These are phyloP conservation scores for Quercus phellos DNA, from an alignment of 331 rosid species.

Conservation along the genomic window DNA sequence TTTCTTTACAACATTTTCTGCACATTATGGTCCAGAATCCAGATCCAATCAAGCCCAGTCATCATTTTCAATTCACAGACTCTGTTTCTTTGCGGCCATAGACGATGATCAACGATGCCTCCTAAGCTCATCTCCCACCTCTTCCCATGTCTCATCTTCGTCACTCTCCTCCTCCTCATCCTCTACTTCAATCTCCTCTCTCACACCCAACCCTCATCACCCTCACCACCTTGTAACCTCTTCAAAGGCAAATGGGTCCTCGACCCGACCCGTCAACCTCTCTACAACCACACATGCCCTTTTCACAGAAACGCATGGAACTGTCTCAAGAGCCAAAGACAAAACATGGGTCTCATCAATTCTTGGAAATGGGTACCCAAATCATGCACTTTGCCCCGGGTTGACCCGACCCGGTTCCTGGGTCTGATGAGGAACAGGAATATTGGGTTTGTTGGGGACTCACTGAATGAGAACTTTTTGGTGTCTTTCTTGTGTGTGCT, in stretches of 20 bases:
- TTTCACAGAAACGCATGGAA: constrained; percentile 95
- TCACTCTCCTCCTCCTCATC: constrained; percentile 42
- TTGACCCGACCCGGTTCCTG: constrained; percentile 63
- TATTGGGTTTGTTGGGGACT: constrained; percentile 81
- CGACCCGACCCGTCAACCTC: constrained; percentile 56
- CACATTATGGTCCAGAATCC: neutral
- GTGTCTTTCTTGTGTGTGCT: constrained; percentile 68
- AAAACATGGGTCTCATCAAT: constrained; percentile 57
- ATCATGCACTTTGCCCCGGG: constrained; percentile 49
- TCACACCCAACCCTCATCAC: constrained; percentile 17
- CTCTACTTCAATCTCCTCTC: constrained; percentile 46
- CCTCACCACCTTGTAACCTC: constrained; percentile 47
- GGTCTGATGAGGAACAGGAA: constrained; percentile 61
- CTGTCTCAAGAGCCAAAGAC: constrained; percentile 75
- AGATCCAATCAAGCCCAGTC: neutral
- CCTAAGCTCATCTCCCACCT: constrained; percentile 54
- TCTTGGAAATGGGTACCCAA: constrained; percentile 79
- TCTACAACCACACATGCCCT: constrained; percentile 72
- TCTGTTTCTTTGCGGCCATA: neutral
- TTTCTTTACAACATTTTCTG: neutral
- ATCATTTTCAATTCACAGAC: neutral
- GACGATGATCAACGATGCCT: constrained; percentile 39
- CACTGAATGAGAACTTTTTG: constrained; percentile 83
- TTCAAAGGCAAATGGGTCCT: constrained; percentile 54
- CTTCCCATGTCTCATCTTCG: constrained; percentile 51